phyloP scores from a whole-genome alignment of 1,284 basidiomycete species.

The Rhodofomes roseus region DNA sequence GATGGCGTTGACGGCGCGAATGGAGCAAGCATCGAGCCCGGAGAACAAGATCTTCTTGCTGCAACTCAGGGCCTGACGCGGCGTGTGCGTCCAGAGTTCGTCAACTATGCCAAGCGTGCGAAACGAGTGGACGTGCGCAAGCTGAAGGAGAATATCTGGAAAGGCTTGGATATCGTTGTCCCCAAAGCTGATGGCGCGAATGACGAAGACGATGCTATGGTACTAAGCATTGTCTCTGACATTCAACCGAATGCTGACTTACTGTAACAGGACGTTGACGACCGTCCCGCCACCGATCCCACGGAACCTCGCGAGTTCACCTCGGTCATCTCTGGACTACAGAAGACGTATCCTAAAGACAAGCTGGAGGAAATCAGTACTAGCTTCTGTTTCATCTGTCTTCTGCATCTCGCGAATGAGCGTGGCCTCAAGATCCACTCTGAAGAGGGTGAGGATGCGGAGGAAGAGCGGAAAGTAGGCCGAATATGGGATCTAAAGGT shows the following conservation, averaged over 20 bases:
- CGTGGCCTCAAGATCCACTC: slow-evolving; percentile 83
- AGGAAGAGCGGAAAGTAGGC: slow-evolving; percentile 50
- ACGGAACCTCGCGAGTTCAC: slow-evolving; percentile 76
- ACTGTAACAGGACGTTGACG: slow-evolving; percentile 48
- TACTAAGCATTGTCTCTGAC: slow-evolving; percentile 25
- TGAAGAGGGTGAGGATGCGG: slow-evolving; percentile 30
- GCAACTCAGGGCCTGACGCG: slow-evolving; percentile 78
- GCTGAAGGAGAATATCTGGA: slow-evolving; percentile 99
- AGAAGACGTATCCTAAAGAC: slow-evolving; percentile 82
- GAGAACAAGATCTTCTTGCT: slow-evolving; percentile 84
- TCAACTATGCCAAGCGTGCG: slow-evolving; percentile 94
- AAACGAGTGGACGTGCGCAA: slow-evolving; percentile 96
- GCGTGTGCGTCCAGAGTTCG: slow-evolving; percentile 82
- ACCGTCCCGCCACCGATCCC: slow-evolving; percentile 48
- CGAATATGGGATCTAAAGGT: slow-evolving; percentile 80
- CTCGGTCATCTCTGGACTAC: slow-evolving; percentile 80
- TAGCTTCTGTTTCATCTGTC: slow-evolving; percentile 98
- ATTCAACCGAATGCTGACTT: background rate
- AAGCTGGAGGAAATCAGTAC: slow-evolving; percentile 99
- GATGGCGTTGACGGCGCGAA: slow-evolving; percentile 54
- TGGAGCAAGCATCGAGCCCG: slow-evolving; percentile 47
- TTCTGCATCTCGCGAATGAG: slow-evolving; percentile 94
- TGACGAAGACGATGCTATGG: slow-evolving; percentile 54
- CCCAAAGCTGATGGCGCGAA: slow-evolving; percentile 32
- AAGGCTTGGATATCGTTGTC: slow-evolving; percentile 72